Percentiles rank a stretch among this genome's conserved stretches.
Evolutionary conservation across 2,329 filamentous ascomycete genomes (phyloP).

Genomic region (Fusarium sp.): DNA sequence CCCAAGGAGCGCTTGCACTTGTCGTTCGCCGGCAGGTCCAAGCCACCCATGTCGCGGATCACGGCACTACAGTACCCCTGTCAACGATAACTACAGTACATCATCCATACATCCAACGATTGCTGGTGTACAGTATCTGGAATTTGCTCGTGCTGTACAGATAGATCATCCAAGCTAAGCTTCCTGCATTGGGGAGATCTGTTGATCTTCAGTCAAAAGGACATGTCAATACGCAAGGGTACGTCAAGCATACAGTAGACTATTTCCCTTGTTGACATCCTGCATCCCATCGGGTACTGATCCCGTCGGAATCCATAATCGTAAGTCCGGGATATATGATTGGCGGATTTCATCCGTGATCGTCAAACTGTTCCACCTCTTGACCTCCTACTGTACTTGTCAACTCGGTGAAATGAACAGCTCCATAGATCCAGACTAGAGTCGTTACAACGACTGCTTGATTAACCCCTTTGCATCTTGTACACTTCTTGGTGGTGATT

Average conservation of each 20-base stretch:
- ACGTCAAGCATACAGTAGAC: not conserved
- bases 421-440: not conserved
- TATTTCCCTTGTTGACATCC: not conserved
- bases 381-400: not conserved
- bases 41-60: conserved; percentile 5
- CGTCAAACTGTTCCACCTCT: not conserved
- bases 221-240: not conserved
- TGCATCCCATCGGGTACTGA: conserved; percentile 6
- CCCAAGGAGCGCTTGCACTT: not conserved
- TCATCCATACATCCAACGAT: not conserved
- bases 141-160: not conserved
- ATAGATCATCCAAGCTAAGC: conserved; percentile 3
- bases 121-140: not conserved
- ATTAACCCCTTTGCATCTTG: not conserved
- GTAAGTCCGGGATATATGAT: not conserved
- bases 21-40: not conserved
- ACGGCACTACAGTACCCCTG: not conserved
- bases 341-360: conserved; percentile 5
- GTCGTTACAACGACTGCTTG: not conserved
- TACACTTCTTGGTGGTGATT: not conserved
- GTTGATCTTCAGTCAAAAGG: not conserved
- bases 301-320: conserved; percentile 1
- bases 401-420: conserved; percentile 8
- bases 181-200: not conserved
- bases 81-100: not conserved